Evolutionary conservation across 495 filamentous ascomycete genomes (phyloP).

Genomic region (Lophiotrema nucula): DNA sequence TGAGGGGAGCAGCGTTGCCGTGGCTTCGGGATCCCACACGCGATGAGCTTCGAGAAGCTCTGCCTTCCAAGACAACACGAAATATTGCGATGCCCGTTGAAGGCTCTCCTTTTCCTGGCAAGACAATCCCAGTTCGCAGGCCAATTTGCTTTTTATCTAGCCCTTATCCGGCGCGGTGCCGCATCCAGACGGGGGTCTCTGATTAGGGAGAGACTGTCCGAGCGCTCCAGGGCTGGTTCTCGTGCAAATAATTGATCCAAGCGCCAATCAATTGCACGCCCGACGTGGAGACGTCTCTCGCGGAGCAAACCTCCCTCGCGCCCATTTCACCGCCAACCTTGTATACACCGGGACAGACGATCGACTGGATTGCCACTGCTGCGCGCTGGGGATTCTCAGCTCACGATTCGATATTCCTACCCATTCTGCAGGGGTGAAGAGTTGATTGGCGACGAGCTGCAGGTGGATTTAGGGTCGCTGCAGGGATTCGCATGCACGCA

Average conservation of each 20-base stretch:
- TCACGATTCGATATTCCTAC: background rate
- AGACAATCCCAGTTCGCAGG: background rate
- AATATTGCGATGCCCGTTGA: background rate
- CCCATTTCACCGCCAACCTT: background rate
- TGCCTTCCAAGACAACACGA: background rate
- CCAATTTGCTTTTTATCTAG: background rate
- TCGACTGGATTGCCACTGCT: background rate
- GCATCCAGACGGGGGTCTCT: background rate
- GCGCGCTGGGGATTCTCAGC: background rate
- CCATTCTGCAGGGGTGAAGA: background rate
- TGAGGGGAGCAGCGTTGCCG: background rate
- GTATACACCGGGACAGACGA: background rate
- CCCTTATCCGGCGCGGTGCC: background rate
- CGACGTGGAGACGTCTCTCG: background rate
- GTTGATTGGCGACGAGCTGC: background rate
- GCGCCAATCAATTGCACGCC: slow-evolving; percentile 4
- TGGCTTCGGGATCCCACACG: background rate
- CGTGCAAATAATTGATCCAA: slow-evolving; percentile 1
- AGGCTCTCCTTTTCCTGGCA: background rate
- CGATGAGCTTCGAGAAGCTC: background rate
- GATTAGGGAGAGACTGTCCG: slow-evolving; percentile 1
- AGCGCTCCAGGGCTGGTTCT: too few species aligned
- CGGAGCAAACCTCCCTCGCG: background rate
- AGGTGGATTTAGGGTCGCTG: background rate
- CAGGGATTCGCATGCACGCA: background rate